Conservation (phyloP, 306 rosid genomes). For the Quercus berberidifolia region DNA sequence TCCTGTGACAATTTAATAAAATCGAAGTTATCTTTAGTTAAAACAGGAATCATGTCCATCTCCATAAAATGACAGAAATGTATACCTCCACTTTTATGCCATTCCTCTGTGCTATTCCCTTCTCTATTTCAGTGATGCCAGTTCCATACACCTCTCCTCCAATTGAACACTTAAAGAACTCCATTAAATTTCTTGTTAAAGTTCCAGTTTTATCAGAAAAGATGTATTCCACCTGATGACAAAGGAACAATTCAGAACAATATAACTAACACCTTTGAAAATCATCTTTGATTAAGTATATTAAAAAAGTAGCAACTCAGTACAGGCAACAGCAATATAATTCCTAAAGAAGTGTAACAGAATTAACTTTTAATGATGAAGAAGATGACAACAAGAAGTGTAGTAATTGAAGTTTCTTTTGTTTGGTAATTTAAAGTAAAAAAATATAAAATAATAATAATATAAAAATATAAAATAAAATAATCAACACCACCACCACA, state of each 20-base stretch:
- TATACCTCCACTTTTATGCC: conserved; percentile 58
- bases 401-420: background rate
- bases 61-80: conserved; percentile 8
- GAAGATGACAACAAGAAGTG: background rate
- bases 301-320: background rate
- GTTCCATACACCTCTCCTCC: conserved; percentile 91
- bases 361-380: background rate
- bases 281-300: conserved; percentile 5
- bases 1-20: conserved; percentile 41
- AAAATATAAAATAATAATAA: too few species aligned
- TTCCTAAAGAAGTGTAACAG: background rate
- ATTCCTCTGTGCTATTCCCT: conserved; percentile 71
- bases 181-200: conserved; percentile 93
- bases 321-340: background rate
- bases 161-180: conserved; percentile 98
- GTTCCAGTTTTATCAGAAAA: conserved; percentile 99
- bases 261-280: conserved; percentile 1
- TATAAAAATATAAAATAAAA: too few species aligned
- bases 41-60: background rate
- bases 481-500: background rate
- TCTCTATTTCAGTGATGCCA: conserved; percentile 92
- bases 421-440: background rate
- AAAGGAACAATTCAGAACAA: conserved; percentile 15
- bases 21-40: conserved; percentile 3
- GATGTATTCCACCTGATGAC: conserved; percentile 86